Percentiles rank a stretch among this genome's conserved stretches.
Evolutionary conservation across 371 early-diverging fungal genomes (phyloP).

Genomic region (Mucor piriformis): DNA sequence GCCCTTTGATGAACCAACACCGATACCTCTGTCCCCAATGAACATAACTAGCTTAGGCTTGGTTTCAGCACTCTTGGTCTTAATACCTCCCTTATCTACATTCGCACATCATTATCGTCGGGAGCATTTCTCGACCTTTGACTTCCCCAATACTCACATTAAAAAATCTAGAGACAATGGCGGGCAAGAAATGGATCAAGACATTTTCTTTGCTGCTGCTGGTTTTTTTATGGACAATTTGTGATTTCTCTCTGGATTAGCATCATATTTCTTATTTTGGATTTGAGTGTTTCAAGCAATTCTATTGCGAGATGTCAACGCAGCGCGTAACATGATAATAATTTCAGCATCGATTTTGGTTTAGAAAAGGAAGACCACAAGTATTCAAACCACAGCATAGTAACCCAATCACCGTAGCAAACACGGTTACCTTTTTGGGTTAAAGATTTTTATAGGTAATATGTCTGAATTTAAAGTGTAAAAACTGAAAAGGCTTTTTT

Average conservation of each 20-base stretch:
- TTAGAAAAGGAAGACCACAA: no score
- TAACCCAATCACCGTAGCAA: no score
- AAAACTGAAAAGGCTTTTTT: no score
- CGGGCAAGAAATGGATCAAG: no score
- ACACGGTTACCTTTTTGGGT: no score
- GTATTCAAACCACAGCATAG: no score
- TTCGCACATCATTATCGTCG: conserved; percentile 19
- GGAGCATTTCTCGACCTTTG: conserved; percentile 6
- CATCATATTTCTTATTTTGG: conserved; percentile 10
- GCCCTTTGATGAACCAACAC: background rate
- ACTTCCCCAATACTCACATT: conserved; percentile 6
- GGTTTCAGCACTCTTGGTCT: no score
- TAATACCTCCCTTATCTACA: background rate
- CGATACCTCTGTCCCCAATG: background rate
- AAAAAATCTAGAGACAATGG: background rate
- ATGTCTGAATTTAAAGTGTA: no score
- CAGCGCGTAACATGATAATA: no score
- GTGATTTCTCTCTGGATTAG: conserved; percentile 5
- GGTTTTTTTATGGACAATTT: background rate
- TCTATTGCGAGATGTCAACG: no score
- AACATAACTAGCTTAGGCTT: background rate
- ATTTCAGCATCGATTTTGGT: no score
- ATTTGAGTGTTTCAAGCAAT: conserved; percentile 9
- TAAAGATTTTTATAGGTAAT: no score
- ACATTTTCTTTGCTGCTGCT: conserved; percentile 3